Base-by-base conservation (phyloP, 345 rosid species). In the Sonneratia caseolaris region DNA sequence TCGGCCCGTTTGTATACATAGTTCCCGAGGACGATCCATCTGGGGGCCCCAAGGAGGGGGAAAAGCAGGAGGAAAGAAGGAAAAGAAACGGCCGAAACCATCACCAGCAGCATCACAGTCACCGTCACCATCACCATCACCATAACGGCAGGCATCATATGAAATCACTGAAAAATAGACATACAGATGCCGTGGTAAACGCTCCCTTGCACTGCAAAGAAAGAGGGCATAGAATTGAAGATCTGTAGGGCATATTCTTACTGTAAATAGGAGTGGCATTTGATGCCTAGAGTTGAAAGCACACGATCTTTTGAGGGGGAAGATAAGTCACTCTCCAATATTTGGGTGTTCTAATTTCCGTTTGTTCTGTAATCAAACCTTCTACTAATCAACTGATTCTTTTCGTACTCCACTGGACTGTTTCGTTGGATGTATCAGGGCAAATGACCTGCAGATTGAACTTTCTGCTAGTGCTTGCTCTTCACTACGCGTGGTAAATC, bases 1-100 rank as follows among this genome's bases (percentile, higher is more conserved):
- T 81, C 22, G 91, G 92, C 38, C 77, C 97, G 4, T 91, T 91
- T 37, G 89, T 84, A 19, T 93, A 84, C 74, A 81, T 80, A 37
- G 96, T 86, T 24, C 93, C 92, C 7, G 76, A 57, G 11, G 72
- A 15, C 32, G 59, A 45, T 64, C 69, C 49, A 4, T 64, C 73
- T 13, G 84, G 84, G 27, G 72, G 49, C 24, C 56, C 12, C 0
- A 80, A 80, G 56, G 77, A 77, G 16, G 68, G 65, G 2, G 66
- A 74, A 11, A 74, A 76, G 11, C 87, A 78, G 78, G 80, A 77
- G 43, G 83, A 83, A 38, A 36, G 45, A 7, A 67, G 22, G 71
- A 68, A 69, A 35, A 69, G 51, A 21, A 80, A 65, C 35, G 71
- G 78, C 57, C 81, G 76, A 5, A n/a, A 35, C 37, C 80, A 75